These are phyloP conservation scores for Triticum dicoccoides DNA, from an alignment of 176 grass and related monocot genomes.

Conservation along the genomic window DNA sequence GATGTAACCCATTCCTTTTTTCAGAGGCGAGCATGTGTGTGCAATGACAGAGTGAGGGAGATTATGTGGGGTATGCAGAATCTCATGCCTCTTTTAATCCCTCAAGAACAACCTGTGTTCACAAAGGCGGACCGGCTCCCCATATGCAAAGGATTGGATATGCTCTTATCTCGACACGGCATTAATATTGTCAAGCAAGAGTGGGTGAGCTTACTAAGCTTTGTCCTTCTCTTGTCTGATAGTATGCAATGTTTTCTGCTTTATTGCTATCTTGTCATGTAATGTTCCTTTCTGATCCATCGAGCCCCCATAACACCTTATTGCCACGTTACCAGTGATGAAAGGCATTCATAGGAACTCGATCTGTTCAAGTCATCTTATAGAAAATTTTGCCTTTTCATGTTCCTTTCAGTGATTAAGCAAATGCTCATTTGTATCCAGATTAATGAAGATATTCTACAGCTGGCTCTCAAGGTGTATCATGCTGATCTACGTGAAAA, in stretches of 20 bases:
- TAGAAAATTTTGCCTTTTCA: neutral
- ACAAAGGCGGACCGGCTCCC: neutral
- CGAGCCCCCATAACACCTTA: neutral
- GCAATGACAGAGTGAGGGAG: neutral
- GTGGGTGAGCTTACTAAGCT: neutral
- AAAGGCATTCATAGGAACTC: neutral
- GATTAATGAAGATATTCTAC: neutral
- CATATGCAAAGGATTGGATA: neutral
- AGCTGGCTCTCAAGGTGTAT: neutral
- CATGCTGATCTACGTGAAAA: too few relatives aligned
- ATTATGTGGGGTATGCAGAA: neutral
- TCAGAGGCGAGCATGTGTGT: neutral
- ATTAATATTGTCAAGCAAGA: neutral
- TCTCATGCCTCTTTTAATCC: neutral
- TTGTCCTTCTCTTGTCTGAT: neutral
- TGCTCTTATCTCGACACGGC: neutral
- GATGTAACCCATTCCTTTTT: neutral
- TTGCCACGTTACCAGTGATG: neutral
- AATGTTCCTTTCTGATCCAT: neutral
- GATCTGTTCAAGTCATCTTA: neutral
- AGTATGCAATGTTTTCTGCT: neutral
- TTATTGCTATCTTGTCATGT: neutral
- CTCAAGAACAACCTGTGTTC: neutral
- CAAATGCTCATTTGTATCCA: neutral
- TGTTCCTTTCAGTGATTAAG: neutral